A percentile compares a stretch with the other conserved stretches of the same genome.
These are phyloP conservation scores for Ceratobasidium sp. DNA, from an alignment of 1,284 basidiomycete genomes.

Conservation along the genomic window DNA sequence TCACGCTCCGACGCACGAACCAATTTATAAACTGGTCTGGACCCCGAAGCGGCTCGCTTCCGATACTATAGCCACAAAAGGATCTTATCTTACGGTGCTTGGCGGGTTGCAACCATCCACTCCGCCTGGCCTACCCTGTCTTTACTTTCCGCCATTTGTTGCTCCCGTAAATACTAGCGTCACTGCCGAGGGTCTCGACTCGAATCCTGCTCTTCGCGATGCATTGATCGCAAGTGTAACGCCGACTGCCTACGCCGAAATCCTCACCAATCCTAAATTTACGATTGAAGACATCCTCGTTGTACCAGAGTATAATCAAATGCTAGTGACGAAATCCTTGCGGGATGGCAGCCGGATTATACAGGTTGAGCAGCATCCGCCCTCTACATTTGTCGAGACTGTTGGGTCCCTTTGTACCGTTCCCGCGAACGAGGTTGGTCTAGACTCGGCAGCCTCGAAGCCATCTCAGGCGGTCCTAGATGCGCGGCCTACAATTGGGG, in stretches of 20 bases:
- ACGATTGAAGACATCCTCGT: slow-evolving; percentile 20
- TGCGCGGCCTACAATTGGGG: background rate
- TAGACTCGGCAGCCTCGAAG: background rate
- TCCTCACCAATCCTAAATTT: slow-evolving; percentile 21
- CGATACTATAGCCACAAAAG: slow-evolving; percentile 48
- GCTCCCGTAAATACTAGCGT: slow-evolving; percentile 56
- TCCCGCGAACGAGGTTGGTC: background rate
- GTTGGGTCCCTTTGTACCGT: slow-evolving; percentile 21
- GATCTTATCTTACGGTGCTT: slow-evolving; percentile 78
- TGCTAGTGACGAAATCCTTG: slow-evolving; percentile 20
- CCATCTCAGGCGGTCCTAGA: slow-evolving; percentile 25
- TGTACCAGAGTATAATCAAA: slow-evolving; percentile 27
- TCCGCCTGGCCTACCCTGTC: slow-evolving; percentile 72
- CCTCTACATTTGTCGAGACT: slow-evolving; percentile 29
- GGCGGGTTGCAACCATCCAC: slow-evolving; percentile 74
- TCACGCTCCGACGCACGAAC: slow-evolving; percentile 65
- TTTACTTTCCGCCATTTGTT: slow-evolving; percentile 78
- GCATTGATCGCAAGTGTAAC: slow-evolving; percentile 32
- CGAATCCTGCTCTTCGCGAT: slow-evolving; percentile 38
- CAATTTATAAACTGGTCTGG: slow-evolving; percentile 92
- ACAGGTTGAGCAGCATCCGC: slow-evolving; percentile 28
- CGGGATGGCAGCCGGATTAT: slow-evolving; percentile 25
- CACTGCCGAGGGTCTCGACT: slow-evolving; percentile 28
- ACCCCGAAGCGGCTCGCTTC: slow-evolving; percentile 54
- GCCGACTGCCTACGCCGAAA: slow-evolving; percentile 33